phyloP scores from a whole-genome alignment of 441 rosid genomes.

The Corymbia calophylla region DNA sequence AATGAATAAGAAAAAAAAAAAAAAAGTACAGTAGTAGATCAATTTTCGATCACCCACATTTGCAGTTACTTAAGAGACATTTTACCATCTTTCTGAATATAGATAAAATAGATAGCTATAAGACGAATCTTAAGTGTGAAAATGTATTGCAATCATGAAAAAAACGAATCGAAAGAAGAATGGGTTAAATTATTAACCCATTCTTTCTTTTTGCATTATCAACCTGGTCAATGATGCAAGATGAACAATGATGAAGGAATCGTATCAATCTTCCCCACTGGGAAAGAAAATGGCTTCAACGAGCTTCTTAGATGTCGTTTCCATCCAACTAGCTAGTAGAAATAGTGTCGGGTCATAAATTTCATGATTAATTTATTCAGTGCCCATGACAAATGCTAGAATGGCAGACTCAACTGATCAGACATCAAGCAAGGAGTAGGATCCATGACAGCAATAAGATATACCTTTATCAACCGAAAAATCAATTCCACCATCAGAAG shows the following conservation, averaged over 20 bases:
- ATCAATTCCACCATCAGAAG: constrained; percentile 22
- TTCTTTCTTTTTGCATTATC: too few relatives aligned
- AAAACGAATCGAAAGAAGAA: too few relatives aligned
- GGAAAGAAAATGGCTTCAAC: background rate
- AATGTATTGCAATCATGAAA: background rate
- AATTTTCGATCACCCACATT: background rate
- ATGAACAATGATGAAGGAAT: background rate
- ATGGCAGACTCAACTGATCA: background rate
- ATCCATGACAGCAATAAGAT: background rate
- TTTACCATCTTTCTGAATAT: background rate
- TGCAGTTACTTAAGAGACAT: background rate
- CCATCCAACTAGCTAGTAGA: background rate
- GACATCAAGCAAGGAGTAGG: background rate
- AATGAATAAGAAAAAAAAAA: background rate
- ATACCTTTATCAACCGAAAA: constrained; percentile 29
- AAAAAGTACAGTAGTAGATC: background rate
- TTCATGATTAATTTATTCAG: background rate
- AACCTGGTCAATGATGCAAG: background rate
- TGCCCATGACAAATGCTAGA: background rate
- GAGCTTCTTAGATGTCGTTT: background rate
- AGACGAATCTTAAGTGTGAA: background rate
- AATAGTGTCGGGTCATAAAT: background rate
- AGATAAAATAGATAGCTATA: background rate
- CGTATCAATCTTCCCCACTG: background rate
- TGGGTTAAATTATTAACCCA: too few relatives aligned